Percentiles rank a stretch among this genome's conserved stretches.
Conservation (phyloP, 208 protist genomes). For the Crithidia sp. region DNA sequence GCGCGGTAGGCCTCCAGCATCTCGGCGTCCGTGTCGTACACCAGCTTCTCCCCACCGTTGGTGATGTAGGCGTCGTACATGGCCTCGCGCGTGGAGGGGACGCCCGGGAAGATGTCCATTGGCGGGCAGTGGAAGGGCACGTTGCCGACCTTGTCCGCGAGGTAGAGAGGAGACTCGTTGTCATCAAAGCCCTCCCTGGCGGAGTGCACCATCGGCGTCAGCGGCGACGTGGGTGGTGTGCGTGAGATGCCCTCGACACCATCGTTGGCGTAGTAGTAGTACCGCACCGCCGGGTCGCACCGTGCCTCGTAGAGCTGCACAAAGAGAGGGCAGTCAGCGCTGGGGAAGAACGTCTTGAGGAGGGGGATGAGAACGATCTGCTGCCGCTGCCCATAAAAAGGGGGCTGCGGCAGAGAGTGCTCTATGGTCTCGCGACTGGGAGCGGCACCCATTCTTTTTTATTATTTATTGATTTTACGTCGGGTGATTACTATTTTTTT, state of each 20-base stretch:
- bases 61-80: slow-evolving; percentile 49
- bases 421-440: slow-evolving; percentile 52
- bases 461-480: not conserved
- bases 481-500: not conserved
- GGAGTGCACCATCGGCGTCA: slow-evolving; percentile 5
- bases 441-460: slow-evolving; percentile 54
- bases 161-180: slow-evolving; percentile 8
- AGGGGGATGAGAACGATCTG: slow-evolving; percentile 63
- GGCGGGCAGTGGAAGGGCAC: slow-evolving; percentile 29
- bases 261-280: slow-evolving; percentile 54
- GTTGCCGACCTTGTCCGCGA: slow-evolving; percentile 17
- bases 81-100: slow-evolving; percentile 30
- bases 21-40: slow-evolving; percentile 47
- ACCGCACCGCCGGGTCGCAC: slow-evolving; percentile 64
- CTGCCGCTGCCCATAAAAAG: slow-evolving; percentile 52
- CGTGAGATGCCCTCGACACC: not conserved
- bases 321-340: slow-evolving; percentile 53
- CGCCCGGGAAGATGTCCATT: slow-evolving; percentile 38
- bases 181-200: slow-evolving; percentile 9
- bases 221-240: slow-evolving; percentile 2
- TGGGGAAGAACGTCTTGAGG: slow-evolving; percentile 61
- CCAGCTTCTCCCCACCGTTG: slow-evolving; percentile 24
- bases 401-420: slow-evolving; percentile 31
- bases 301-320: slow-evolving; percentile 62
- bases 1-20: slow-evolving; percentile 36